Conservation (phyloP, 2,329 filamentous ascomycete species). For the Fusarium guadeloupense region DNA sequence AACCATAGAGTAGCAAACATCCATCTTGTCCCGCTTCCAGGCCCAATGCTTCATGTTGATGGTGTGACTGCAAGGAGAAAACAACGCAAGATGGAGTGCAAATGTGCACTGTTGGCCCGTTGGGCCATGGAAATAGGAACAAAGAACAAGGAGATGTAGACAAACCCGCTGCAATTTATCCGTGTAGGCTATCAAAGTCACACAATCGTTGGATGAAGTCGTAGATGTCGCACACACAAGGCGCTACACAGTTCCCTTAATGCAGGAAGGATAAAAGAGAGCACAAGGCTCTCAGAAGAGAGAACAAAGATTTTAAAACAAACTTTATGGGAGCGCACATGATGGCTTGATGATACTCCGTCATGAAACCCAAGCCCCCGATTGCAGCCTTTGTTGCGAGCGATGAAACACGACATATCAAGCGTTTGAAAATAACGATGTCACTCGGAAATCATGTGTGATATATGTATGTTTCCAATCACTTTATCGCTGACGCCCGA, state of each 20-base stretch:
- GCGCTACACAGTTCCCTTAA: constrained; percentile 9
- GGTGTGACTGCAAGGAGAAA: background rate
- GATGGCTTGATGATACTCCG: background rate
- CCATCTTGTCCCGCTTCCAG: too few relatives aligned
- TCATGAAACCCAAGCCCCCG: too few relatives aligned
- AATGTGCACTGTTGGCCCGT: constrained; percentile 6
- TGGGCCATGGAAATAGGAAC: background rate
- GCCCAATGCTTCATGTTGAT: background rate
- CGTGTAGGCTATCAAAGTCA: background rate
- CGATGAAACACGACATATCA: too few relatives aligned
- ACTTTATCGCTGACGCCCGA: too few relatives aligned
- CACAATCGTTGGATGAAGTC: background rate
- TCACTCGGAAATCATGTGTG: too few relatives aligned
- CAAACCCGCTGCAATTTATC: background rate
- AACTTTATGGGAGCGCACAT: background rate
- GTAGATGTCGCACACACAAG: background rate
- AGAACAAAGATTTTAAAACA: background rate
- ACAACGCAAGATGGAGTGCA: background rate
- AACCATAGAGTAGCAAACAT: background rate
- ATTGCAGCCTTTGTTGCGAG: too few relatives aligned
- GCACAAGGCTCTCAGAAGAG: background rate
- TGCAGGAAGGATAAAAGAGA: background rate
- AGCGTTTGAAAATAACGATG: too few relatives aligned
- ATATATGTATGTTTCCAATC: too few relatives aligned
- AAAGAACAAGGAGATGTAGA: background rate